Base-by-base conservation (phyloP, 257 asterid species). In the Striga asiatica region DNA sequence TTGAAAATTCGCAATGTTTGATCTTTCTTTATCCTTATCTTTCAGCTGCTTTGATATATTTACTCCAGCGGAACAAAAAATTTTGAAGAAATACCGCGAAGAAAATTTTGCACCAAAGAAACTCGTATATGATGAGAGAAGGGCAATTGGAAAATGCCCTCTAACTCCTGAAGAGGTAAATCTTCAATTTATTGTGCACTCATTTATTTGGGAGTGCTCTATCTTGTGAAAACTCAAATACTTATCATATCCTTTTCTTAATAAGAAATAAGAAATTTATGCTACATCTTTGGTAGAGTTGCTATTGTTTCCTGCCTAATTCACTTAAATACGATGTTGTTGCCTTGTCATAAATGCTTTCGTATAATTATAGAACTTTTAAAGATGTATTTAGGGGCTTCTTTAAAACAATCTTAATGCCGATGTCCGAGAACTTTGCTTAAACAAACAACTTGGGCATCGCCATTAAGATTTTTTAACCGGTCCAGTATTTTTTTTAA, bases 131-230 rank as follows among this genome's bases (percentile, higher is more conserved):
- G 68, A 48, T 67, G 95, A 91, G 81, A 82, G 98, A 74, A 80
- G 98, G 71, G 94, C 96, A 3, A 92, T 92, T 54, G 97, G 98
- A 55, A 92, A 92, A 73, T 92, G 98, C 66, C 98, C 98, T 28
- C 65, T 88, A 37, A 92, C 98, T 67, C 98, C 98, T 18, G 98
- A 82, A 79, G 98, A 92, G 94, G 98, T 82, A 77, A 48, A 29
- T 31, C 47, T 57, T 63, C 61, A 43, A 41, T 61, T 25, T 37
- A 19, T 48, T 35, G 10, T 42, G 20, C 50, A 35, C 23, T 64
- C 46, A 16, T 67, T 39, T 24, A 18, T 51, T 48, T 63, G 54
- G 3, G 9, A 39, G 47, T 14, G 22, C 14, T 39, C 6, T 39
- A 39, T 39, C 21, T 6, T 37, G 43, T 37, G 5, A 17, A 37